Evolutionary conservation across 208 protist genomes (phyloP), one percentile per base, ranked within the genome.

Genomic region (Crithidia expoeki): DNA sequence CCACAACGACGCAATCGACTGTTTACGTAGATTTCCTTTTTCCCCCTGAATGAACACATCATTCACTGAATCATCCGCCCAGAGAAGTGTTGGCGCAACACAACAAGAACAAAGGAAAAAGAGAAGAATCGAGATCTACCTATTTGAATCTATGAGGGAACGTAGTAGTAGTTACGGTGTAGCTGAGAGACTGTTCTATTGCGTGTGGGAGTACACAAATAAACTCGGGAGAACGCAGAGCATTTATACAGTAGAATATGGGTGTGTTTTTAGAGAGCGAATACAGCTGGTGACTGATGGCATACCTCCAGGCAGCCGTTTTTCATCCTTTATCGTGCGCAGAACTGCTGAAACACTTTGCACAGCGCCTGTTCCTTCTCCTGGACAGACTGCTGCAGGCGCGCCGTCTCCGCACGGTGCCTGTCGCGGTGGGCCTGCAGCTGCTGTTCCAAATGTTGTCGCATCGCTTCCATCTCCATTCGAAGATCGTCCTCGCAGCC

Each of bases 341-440:
- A 67, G 27, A 66, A 60, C 27, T 65, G 47, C 58, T 83, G 76
- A 58, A 76, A 90, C 49, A 90, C 65, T 27, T 76, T 79, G 32
- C 83, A 73, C n/a, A 95, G 84, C 9, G 76, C 73, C 59, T 88
- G 79, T 50, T 95, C 90, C 33, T 84, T 79, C 38, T 95, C 90
- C 42, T 84, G 74, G 0, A 95, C 44, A 12, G 85, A 80, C 10
- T 72, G 58, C 42, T 83, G 76, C 30, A 93, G 80, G 11, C 80
- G 79, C 40, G 85, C 88, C 19, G 81, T 67, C 36, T 86, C 80
- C 2, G 71, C 62, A n/a, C 73, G 72, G 53, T 86, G 76, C 32
- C 66, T 80, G 4, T 72, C 62, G 4, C 72, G 52, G 46, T 84
- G 49, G 23, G 83, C 79, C 62, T 73, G 56, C 44, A 95, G 56